phyloP scores from a whole-genome alignment of 2,329 filamentous ascomycete genomes.

The Botryotinia convoluta region DNA sequence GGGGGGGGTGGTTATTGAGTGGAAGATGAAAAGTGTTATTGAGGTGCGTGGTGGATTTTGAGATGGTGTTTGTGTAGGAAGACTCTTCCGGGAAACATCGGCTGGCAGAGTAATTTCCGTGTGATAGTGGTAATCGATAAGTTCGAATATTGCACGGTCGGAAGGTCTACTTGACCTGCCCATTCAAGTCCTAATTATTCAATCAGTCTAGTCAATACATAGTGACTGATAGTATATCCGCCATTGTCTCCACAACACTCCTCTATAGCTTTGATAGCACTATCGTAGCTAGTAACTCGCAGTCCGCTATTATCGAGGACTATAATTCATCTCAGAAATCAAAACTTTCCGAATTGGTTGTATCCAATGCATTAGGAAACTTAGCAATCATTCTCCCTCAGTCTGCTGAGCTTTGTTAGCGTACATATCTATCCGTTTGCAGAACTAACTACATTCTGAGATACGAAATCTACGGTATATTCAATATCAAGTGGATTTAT shows the following conservation, averaged over 20 bases:
- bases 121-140: background rate
- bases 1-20: no score
- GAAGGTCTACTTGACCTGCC: background rate
- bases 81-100: background rate
- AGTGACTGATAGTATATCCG: background rate
- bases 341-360: fast-evolving
- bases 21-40: background rate
- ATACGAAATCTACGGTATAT: background rate
- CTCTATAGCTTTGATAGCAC: background rate
- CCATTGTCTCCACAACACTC: background rate
- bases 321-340: background rate
- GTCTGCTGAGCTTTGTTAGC: background rate
- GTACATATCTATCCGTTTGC: background rate
- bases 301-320: background rate
- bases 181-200: no score
- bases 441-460: background rate
- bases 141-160: background rate
- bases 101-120: background rate
- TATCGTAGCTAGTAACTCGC: background rate
- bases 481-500: background rate
- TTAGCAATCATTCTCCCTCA: background rate
- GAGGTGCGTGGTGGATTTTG: background rate
- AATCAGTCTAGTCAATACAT: background rate
- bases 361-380: background rate
- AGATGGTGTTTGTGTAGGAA: background rate